Conservation (phyloP, 179 eudicot genomes). For the Amaranthus tricolor region DNA sequence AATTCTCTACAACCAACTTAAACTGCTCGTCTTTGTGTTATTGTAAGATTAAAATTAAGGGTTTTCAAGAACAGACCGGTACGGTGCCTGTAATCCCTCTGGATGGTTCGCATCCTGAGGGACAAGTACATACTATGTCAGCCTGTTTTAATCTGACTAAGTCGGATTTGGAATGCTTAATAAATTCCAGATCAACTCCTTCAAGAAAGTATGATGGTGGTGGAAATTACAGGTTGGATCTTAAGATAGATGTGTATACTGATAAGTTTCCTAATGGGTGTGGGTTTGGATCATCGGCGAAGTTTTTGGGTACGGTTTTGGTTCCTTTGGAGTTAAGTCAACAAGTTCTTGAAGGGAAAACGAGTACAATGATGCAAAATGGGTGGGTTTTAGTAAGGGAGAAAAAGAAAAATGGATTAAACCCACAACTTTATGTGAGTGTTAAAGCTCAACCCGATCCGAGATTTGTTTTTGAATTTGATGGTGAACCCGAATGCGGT, state of each 20-base stretch:
- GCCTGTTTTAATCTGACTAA: slow-evolving; percentile 48
- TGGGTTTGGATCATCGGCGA: slow-evolving; percentile 31
- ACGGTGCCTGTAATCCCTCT: slow-evolving; percentile 28
- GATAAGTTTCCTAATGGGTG: slow-evolving; percentile 14
- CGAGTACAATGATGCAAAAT: slow-evolving; percentile 42
- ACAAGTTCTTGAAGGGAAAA: slow-evolving; percentile 28
- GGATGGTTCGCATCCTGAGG: slow-evolving; percentile 25
- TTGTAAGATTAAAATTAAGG: slow-evolving; percentile 51
- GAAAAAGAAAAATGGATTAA: slow-evolving; percentile 21
- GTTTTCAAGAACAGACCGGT: slow-evolving; percentile 33
- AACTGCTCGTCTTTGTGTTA: slow-evolving; percentile 20
- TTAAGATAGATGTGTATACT: slow-evolving; percentile 43
- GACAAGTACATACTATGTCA: slow-evolving; percentile 22
- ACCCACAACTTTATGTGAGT: slow-evolving; percentile 46
- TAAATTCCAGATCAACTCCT: background rate
- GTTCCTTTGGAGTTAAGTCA: slow-evolving; percentile 45
- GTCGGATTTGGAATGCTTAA: slow-evolving; percentile 40
- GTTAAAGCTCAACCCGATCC: slow-evolving; percentile 76
- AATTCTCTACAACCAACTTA: slow-evolving; percentile 16
- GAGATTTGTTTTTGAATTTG: slow-evolving; percentile 79
- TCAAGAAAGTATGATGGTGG: background rate
- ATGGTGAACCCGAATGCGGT: slow-evolving; percentile 83
- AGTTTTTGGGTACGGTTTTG: slow-evolving; percentile 40
- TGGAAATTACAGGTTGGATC: background rate
- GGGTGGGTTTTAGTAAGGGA: slow-evolving; percentile 61